Percentiles rank a stretch among this genome's conserved stretches.
phyloP scores from a whole-genome alignment of 306 rosid species.

The Hippophae rhamnoides region DNA sequence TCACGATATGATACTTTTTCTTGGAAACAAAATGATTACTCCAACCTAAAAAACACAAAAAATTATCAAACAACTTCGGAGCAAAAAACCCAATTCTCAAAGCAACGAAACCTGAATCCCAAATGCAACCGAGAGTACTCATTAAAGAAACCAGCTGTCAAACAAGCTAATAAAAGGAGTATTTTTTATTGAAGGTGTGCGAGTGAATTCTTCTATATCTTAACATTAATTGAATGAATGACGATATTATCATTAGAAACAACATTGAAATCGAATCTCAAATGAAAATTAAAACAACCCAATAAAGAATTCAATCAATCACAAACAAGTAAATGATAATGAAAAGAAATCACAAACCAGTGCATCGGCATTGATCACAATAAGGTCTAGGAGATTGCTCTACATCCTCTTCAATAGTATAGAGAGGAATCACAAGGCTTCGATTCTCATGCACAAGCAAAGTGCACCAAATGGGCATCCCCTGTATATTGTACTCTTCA shows the following conservation, averaged over 20 bases:
- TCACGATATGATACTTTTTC: constrained; percentile 69
- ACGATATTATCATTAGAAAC: too few species aligned
- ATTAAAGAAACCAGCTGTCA: too few species aligned
- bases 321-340: background rate
- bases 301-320: background rate
- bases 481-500: constrained; percentile 41
- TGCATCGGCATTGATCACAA: constrained; percentile 71
- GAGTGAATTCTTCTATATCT: too few species aligned
- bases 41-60: constrained; percentile 50
- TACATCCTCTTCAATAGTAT: constrained; percentile 61
- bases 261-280: background rate
- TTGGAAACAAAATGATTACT: constrained; percentile 73
- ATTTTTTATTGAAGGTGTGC: too few species aligned
- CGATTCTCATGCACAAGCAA: constrained; percentile 55
- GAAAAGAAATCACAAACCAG: constrained; percentile 27
- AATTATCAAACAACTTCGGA: background rate
- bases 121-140: too few species aligned
- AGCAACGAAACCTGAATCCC: background rate
- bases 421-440: constrained; percentile 54
- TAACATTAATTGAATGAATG: too few species aligned
- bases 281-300: background rate
- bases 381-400: constrained; percentile 40
- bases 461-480: constrained; percentile 61
- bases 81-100: background rate
- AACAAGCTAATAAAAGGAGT: too few species aligned